Evolutionary conservation across 768 basidiomycete species (phyloP), one percentile per base, ranked within the genome.

Genomic region (Mycena vulgaris): DNA sequence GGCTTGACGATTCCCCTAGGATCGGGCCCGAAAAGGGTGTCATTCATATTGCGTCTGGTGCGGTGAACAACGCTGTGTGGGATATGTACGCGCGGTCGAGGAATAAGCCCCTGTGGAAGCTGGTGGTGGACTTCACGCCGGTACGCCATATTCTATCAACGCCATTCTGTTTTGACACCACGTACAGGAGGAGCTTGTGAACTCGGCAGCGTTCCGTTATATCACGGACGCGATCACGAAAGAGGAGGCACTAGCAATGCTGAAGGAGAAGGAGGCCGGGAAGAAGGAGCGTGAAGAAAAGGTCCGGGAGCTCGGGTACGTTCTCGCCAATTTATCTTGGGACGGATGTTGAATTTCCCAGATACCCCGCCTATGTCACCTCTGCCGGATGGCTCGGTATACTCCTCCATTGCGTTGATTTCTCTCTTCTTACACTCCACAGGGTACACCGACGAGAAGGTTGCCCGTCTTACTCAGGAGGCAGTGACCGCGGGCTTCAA

Each of bases 1-100:
- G 23, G 27, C 17, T 16, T 42, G 5, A 9, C 21, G 16, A 17
- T 47, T n/a, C 13, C 16, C 35, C 23, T 59, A 93, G 93, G 93
- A 92, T 96, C 75, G 96, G 95, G 7, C 96, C 96, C 0, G 96
- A 97, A 79, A 97, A 97, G 80, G 97, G 97, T 59, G 95, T 98
- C 3, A 96, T 98, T 61, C 94, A 95, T 77, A 91, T 97, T 59
- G 95, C 96, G 3, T 88, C 93, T 0, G 95, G 89, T 7, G 95
- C 95, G 1, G 95, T 98, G 10, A 89, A 95, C 79, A 98, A 98
- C 72, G 97, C 96, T 0, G 76, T 97, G 2, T 98, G 97, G 97
- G 97, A 98, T 76, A 90, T 97, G 90, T 95, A 90, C 72, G 95
- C 95, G 3, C 89, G 92, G 55, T 85, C 91, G 30, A 83, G 92